These are phyloP conservation scores for Zygosaccharomyces sapae DNA, from an alignment of 1,139 yeast species.

Conservation along the genomic window DNA sequence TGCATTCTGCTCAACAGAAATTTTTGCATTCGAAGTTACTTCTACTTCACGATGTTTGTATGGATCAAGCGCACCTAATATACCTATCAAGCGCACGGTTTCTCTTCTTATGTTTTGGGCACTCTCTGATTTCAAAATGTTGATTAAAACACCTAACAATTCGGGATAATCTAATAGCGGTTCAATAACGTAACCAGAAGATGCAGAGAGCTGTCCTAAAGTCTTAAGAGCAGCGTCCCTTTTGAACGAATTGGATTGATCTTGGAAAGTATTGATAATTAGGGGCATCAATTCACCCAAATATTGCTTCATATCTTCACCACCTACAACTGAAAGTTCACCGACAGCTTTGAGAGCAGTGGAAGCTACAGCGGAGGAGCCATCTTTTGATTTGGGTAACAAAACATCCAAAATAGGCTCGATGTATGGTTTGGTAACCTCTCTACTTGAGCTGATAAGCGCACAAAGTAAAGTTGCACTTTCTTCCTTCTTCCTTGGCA, in stretches of 20 bases:
- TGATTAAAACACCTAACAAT: slow-evolving; percentile 72
- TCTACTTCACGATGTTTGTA: slow-evolving; percentile 92
- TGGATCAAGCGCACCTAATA: slow-evolving; percentile 94
- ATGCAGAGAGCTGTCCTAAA: slow-evolving; percentile 81
- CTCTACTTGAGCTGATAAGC: slow-evolving; percentile 71
- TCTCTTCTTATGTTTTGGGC: slow-evolving; percentile 74
- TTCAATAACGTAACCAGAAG: slow-evolving; percentile 92
- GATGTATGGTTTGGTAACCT: slow-evolving; percentile 81
- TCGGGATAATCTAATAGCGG: slow-evolving; percentile 92
- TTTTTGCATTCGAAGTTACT: slow-evolving; percentile 54
- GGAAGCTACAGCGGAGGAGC: slow-evolving; percentile 75
- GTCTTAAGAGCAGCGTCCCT: slow-evolving; percentile 88
- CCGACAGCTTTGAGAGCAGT: slow-evolving; percentile 88
- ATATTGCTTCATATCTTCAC: slow-evolving; percentile 74
- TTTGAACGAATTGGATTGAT: slow-evolving; percentile 79
- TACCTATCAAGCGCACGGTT: slow-evolving; percentile 83
- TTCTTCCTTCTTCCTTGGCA: slow-evolving; percentile 78
- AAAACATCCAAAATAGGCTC: slow-evolving; percentile 84
- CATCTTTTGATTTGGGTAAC: slow-evolving; percentile 69
- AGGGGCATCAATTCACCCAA: slow-evolving; percentile 79
- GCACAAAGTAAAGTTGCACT: slow-evolving; percentile 72
- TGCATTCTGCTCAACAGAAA: slow-evolving; percentile 73
- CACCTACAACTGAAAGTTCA: slow-evolving; percentile 82
- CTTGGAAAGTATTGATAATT: slow-evolving; percentile 81
- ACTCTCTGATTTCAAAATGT: slow-evolving; percentile 75